These are phyloP conservation scores for Hyphopichia fennica DNA, from an alignment of 1,139 yeast genomes.

Conservation along the genomic window DNA sequence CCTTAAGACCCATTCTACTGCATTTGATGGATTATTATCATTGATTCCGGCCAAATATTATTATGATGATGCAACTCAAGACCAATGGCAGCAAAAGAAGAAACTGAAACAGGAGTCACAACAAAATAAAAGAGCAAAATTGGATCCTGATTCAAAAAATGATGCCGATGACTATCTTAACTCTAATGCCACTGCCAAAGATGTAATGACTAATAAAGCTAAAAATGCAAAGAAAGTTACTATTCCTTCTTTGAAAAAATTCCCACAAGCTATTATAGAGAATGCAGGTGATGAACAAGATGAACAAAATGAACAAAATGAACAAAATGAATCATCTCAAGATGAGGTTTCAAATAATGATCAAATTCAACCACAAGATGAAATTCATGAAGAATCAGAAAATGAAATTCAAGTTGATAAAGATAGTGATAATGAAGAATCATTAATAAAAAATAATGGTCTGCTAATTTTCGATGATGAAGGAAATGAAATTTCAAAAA, in stretches of 20 bases:
- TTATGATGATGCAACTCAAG: constrained; percentile 75
- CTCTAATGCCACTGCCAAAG: constrained; percentile 60
- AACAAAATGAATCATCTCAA: neutral
- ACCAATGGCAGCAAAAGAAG: constrained; percentile 89
- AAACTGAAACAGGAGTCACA: constrained; percentile 65
- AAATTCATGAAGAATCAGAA: constrained; percentile 5
- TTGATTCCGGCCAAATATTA: constrained; percentile 92
- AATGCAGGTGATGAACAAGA: constrained; percentile 16
- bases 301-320: constrained; percentile 5
- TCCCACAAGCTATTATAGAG: constrained; percentile 10
- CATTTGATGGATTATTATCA: constrained; percentile 87
- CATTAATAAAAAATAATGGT: constrained; percentile 34
- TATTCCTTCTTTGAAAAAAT: constrained; percentile 40
- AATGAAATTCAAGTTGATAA: constrained; percentile 10
- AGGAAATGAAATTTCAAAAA: constrained; percentile 32
- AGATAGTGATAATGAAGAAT: constrained; percentile 10
- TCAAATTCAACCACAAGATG: too few species aligned
- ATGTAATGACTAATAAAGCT: constrained; percentile 58
- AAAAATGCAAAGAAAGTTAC: constrained; percentile 58
- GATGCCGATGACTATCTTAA: constrained; percentile 44
- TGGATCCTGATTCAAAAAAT: constrained; percentile 64
- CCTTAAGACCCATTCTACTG: constrained; percentile 77
- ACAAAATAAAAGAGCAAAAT: constrained; percentile 64
- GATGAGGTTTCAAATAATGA: too few species aligned
- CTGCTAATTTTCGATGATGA: constrained; percentile 73